Percentiles rank a stretch among this genome's conserved stretches.
Conservation (phyloP, 306 rosid genomes). For the Comarum palustre region DNA sequence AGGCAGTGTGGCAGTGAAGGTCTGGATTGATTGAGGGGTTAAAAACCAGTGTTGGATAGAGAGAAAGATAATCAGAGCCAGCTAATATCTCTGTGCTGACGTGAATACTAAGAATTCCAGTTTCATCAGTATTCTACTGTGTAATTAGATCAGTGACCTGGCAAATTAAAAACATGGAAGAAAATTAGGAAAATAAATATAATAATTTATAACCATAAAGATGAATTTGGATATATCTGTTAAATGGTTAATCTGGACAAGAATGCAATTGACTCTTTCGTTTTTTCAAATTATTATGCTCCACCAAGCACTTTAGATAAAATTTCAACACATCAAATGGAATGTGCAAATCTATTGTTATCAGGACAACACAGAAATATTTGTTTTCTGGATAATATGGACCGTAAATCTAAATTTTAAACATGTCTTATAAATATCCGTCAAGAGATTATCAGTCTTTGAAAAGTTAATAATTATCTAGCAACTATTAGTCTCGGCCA, state of each 20-base stretch:
- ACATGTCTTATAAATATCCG: no score
- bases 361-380: background rate
- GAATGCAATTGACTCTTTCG: background rate
- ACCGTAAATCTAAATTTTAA: no score
- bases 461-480: background rate
- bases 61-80: conserved; percentile 34
- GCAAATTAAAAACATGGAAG: conserved; percentile 1
- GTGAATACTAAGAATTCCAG: conserved; percentile 20
- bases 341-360: background rate
- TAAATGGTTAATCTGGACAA: background rate
- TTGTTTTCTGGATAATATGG: background rate
- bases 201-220: background rate
- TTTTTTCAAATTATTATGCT: background rate
- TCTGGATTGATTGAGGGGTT: conserved; percentile 5
- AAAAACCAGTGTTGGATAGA: conserved; percentile 21
- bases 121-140: conserved; percentile 5
- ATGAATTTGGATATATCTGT: background rate
- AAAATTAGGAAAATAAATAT: background rate
- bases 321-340: background rate
- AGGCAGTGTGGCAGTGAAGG: background rate
- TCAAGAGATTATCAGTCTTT: background rate
- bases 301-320: background rate
- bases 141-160: conserved; percentile 23
- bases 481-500: background rate
- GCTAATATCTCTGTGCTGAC: conserved; percentile 28